Base-by-base conservation (phyloP, 257 asterid species). In the Ilex asprella region DNA sequence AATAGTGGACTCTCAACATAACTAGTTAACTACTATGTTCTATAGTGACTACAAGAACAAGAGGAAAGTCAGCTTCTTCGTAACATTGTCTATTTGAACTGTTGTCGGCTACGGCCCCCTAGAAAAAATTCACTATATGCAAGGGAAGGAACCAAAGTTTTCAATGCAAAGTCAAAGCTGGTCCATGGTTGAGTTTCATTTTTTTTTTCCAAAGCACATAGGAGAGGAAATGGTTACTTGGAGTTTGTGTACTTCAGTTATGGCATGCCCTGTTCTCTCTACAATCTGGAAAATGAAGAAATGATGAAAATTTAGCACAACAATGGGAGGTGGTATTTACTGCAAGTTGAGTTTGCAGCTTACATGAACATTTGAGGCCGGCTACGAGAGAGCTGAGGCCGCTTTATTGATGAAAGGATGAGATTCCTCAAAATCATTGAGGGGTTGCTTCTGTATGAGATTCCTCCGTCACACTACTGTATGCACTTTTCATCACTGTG, bases 371-470 rank as follows among this genome's bases (percentile, higher is more conserved):
- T 46, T 55, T 76, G 94, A 31, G 95, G 79, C 15, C 88, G 80
- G 73, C 69, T 83, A 27, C 96, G 91, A 51, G 97, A 75, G 71
- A 88, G 82, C 79, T 86, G 95, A 65, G 98, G 94, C 14, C 95
- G 76, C 81, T 81, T 88, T 67, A 91, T 78, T 30, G 98, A 97
- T 44, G 98, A 86, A 70, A 91, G 80, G 62, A 91, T 83, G 64
- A 91, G 94, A 68, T 90, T 90, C 67, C 90, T 77, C 13, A 90
- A 74, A 60, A 93, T 79, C 95, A 72, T 78, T 27, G 98, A 79
- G 46, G 98, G 94, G 77, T 88, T 91, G 53, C 80, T 71, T 35
- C 80, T 84, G 70, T 83, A 83, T 21, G 27, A 21, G 27, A 21
- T 21, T 21, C 27, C 27, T 21, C 27, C 85, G 78, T 80, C 50